Conservation (phyloP, 148 eudicot genomes). For the Spergularia marina region DNA sequence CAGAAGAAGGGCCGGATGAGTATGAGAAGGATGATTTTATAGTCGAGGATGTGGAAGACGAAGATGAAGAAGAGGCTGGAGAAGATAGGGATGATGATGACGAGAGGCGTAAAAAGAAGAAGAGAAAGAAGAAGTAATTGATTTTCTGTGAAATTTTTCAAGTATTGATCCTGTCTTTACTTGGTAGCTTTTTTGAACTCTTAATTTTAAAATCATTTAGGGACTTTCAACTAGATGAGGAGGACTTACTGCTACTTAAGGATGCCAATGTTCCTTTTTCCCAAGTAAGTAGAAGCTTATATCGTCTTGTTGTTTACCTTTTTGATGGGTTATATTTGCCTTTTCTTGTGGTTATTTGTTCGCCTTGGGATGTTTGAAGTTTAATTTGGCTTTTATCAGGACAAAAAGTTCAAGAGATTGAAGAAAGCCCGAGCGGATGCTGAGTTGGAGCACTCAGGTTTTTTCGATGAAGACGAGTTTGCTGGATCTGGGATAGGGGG, state of each 20-base stretch:
- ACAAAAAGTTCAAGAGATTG: slow-evolving; percentile 78
- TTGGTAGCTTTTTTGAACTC: slow-evolving; percentile 10
- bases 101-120: slow-evolving; percentile 78
- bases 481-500: slow-evolving; percentile 52
- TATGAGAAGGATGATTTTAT: slow-evolving; percentile 94
- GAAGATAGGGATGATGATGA: slow-evolving; percentile 57
- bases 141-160: neutral
- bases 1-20: slow-evolving; percentile 89
- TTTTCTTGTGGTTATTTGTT: neutral
- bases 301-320: neutral
- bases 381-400: slow-evolving; percentile 34
- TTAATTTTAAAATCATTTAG: slow-evolving; percentile 28
- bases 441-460: slow-evolving; percentile 58
- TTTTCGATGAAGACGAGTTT: slow-evolving; percentile 69
- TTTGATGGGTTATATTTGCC: neutral
- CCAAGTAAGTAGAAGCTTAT: slow-evolving; percentile 34
- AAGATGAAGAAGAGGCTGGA: slow-evolving; percentile 62
- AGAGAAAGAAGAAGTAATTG: slow-evolving; percentile 68
- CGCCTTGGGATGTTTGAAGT: neutral
- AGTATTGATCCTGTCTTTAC: neutral
- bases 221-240: slow-evolving; percentile 81
- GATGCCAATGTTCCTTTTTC: slow-evolving; percentile 64
- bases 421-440: slow-evolving; percentile 72
- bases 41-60: slow-evolving; percentile 83
- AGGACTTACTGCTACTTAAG: slow-evolving; percentile 80